Percentiles rank a stretch among this genome's conserved stretches.
phyloP scores from a whole-genome alignment of 116 monocot species.

The Cymodocea nodosa region DNA sequence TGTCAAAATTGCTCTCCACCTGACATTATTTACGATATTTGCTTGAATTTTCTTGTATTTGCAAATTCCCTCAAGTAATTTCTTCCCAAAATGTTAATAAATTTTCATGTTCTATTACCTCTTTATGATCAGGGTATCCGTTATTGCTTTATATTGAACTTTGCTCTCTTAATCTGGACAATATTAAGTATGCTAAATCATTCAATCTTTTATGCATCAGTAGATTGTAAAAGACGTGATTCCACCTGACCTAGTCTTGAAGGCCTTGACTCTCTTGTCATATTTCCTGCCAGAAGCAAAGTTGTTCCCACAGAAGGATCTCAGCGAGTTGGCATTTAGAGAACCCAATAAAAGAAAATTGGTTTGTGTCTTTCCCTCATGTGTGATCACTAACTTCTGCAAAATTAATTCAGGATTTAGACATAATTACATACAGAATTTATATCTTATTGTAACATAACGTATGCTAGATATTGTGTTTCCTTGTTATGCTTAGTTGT shows the following conservation, averaged over 20 bases:
- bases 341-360: conserved; percentile 66
- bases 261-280: conserved; percentile 44
- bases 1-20: too few relatives aligned
- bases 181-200: not conserved
- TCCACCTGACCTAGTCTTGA: conserved; percentile 54
- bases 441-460: not conserved
- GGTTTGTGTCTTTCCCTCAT: conserved; percentile 25
- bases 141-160: too few relatives aligned
- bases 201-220: not conserved
- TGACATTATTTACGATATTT: too few relatives aligned
- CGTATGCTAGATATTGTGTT: too few relatives aligned
- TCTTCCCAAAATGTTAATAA: too few relatives aligned
- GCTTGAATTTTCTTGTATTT: too few relatives aligned
- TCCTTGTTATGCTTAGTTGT: too few relatives aligned
- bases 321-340: conserved; percentile 79
- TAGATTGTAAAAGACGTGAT: conserved; percentile 95
- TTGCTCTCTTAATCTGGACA: too few relatives aligned
- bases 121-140: too few relatives aligned
- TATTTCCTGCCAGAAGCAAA: conserved; percentile 84
- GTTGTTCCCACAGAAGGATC: conserved; percentile 72
- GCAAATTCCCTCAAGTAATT: too few relatives aligned
- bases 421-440: not conserved
- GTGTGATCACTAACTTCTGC: not conserved
- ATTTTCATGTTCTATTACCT: too few relatives aligned
- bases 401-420: not conserved